Base-by-base conservation (phyloP, 2,329 filamentous ascomycete species). In the Penicillium psychrosexuale region DNA sequence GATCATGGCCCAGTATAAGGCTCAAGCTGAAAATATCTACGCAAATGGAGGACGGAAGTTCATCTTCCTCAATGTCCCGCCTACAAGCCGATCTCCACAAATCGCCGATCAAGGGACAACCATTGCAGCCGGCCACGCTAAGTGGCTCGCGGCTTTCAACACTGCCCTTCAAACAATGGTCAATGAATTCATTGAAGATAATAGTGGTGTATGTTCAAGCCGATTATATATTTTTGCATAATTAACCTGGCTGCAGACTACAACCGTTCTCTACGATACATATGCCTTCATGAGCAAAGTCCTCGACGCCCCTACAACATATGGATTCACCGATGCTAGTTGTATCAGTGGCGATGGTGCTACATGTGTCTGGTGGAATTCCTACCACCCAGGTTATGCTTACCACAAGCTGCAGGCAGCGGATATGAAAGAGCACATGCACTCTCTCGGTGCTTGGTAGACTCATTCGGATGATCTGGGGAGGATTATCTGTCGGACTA, bases 1-100 rank as follows among this genome's bases (percentile, higher is more conserved):
- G 33, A 71, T 82, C 9, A 72, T 80, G 61, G 71, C 73, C 13
- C 68, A 69, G 28, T 81, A 82, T 48, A 77, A 78, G 47, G 59
- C 65, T 2, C 68, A 78, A 42, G 57, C 78, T 43, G 65, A 79
- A 52, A 64, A 75, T 19, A 70, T 88, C 7, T 84, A 84, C 58
- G 65, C 71, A 2, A 72, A 75, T 2, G 84, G 84, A 0, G 78
- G 78, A 2, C 73, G 84, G 5, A 84, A 84, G 52, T 87, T 87
- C 56, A 74, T 80, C 2, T 77, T 87, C 50, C 58, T 87, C 30
- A 84, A 78, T 49, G 83, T 86, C 0, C 84, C 85, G 1, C 81
- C 81, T 1, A 62, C 60, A 0, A 64, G 63, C n/a, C 62, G 67
- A 7, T 64, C 60, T 34, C 69, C 69, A 27, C 48, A 58, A 2